A percentile compares a stretch with the other conserved stretches of the same genome.
These are phyloP conservation scores for Aethionema arabicum DNA, from an alignment of 345 rosid genomes.

Conservation along the genomic window DNA sequence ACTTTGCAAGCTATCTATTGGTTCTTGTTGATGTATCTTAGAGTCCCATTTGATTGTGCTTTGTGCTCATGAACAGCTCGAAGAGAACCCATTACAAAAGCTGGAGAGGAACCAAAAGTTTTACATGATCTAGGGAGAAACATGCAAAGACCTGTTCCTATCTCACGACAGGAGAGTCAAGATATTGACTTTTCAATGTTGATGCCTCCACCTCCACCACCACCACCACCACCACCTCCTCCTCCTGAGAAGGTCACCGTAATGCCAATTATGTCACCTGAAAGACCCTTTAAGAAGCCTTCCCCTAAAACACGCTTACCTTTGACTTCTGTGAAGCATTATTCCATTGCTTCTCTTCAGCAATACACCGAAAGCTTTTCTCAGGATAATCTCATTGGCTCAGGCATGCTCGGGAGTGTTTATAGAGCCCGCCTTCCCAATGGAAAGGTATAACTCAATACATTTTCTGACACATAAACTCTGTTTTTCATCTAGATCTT, in stretches of 20 bases:
- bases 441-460: slow-evolving; percentile 57
- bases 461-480: not conserved
- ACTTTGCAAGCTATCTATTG: slow-evolving; percentile 19
- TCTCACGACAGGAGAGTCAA: slow-evolving; percentile 46
- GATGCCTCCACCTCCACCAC: slow-evolving; percentile 49
- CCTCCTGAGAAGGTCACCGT: slow-evolving; percentile 54
- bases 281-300: slow-evolving; percentile 46
- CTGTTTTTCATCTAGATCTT: slow-evolving; percentile 11
- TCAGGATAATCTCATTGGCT: slow-evolving; percentile 81
- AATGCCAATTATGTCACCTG: slow-evolving; percentile 52
- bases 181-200: slow-evolving; percentile 57
- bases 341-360: slow-evolving; percentile 92
- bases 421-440: slow-evolving; percentile 82
- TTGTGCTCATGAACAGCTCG: slow-evolving; percentile 49
- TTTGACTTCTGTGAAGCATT: slow-evolving; percentile 63
- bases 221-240: slow-evolving; percentile 58
- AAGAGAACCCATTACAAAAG: slow-evolving; percentile 41
- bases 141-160: slow-evolving; percentile 34
- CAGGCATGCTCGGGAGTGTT: slow-evolving; percentile 93
- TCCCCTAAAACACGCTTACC: slow-evolving; percentile 44
- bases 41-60: not conserved
- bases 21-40: not conserved
- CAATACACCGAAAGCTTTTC: slow-evolving; percentile 95
- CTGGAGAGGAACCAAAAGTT: slow-evolving; percentile 51
- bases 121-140: slow-evolving; percentile 48